Base-by-base conservation (phyloP, 1,284 basidiomycete species). In the Fomes fomentarius region DNA sequence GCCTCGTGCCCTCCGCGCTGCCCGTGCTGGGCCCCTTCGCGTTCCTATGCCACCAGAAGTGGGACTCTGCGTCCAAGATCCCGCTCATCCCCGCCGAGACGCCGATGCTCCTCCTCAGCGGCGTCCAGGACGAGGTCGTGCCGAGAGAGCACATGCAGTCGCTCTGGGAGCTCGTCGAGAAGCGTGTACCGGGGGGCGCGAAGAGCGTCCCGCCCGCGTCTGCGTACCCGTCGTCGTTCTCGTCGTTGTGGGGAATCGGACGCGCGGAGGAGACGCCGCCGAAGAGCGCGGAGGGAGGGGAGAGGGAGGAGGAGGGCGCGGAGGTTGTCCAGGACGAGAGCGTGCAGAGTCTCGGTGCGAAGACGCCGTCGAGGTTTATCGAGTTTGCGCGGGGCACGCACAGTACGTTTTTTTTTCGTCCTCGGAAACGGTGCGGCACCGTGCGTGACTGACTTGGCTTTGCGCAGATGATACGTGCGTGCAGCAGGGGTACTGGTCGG, bases 31-130 rank as follows among this genome's bases (percentile, higher is more conserved):
- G 84, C 0, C 87, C 86, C 0, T 82, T 96, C 63, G 76, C 90
- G 2, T 95, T 92, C 71, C 78, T 96, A 12, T 93, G 93, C 65
- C 88, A 92, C 68, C 89, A 98, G 68, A 89, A 88, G 67, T 98
- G 96, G 96, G 86, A 95, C 68, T 93, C 92, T 1, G 80, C 77
- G 1, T 80, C 81, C 8, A 85, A 89, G 60, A 78, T 96, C 39
- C 81, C 83, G 0, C 71, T 81, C 34, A 87, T 97, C 28, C 87
- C 91, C 0, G 67, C 77, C 4, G 75, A 75, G 1, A 91, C 83
- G 4, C 94, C 94, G 0, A 85, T 96, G n/a, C 79, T 98, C 22
- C 89, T 98, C 80, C 75, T 98, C 17, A 91, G 86, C 55, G 96
- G 96, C 4, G 70, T 75, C 43, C 74, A 73, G 47, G 96, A 98